These are phyloP conservation scores for Notholithocarpus densiflorus DNA, from an alignment of 306 rosid genomes.

Conservation along the genomic window DNA sequence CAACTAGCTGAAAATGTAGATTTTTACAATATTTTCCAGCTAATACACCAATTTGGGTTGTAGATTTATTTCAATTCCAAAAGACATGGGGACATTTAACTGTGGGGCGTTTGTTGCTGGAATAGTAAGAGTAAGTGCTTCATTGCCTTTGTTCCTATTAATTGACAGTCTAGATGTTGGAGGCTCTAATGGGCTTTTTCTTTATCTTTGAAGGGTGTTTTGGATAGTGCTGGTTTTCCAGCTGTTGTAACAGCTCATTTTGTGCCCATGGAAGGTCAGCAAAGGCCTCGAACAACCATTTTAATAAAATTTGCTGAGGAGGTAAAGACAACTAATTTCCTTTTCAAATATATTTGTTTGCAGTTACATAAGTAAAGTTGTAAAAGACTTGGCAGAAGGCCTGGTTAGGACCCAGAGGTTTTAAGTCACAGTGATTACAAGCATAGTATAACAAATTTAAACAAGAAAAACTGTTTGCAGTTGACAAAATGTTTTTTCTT, in stretches of 20 bases:
- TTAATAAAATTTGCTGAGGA: constrained; percentile 91
- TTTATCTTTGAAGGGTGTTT: constrained; percentile 65
- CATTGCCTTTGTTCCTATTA: constrained; percentile 2
- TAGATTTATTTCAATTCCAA: constrained; percentile 95
- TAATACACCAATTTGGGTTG: constrained; percentile 22
- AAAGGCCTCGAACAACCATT: constrained; percentile 92
- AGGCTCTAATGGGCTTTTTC: constrained; percentile 22
- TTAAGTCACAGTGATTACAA: background rate
- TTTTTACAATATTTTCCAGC: constrained; percentile 8
- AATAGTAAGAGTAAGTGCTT: constrained; percentile 76
- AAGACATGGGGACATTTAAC: constrained; percentile 98
- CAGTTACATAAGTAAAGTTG: background rate
- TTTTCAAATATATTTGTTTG: background rate
- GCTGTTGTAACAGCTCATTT: constrained; percentile 99
- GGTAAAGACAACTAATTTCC: constrained; percentile 39
- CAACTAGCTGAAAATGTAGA: constrained; percentile 1
- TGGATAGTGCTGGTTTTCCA: constrained; percentile 93
- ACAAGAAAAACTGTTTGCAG: background rate
- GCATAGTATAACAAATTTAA: too few relatives aligned
- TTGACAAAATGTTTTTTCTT: background rate
- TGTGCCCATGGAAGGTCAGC: constrained; percentile 98
- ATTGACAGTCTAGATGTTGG: constrained; percentile 14
- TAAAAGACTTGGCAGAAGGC: background rate
- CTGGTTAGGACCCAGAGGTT: background rate
- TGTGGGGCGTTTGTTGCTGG: constrained; percentile 99